Evolutionary conservation across 2,329 filamentous ascomycete genomes (phyloP).

Genomic region (Alternaria triticina): DNA sequence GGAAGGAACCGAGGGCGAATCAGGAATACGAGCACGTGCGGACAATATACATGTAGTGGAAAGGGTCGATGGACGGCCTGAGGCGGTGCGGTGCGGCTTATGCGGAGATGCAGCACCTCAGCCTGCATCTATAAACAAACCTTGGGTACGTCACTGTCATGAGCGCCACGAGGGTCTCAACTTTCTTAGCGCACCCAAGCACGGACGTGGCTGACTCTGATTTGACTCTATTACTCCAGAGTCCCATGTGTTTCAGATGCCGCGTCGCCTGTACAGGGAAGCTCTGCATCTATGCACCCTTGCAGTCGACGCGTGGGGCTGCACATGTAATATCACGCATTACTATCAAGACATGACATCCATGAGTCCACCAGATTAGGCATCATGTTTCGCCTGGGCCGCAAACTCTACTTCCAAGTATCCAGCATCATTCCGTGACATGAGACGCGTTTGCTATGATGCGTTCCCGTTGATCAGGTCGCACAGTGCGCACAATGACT

Average conservation of each 20-base stretch:
- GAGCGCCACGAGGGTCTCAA: conserved; percentile 12
- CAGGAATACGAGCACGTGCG: conserved; percentile 19
- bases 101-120: conserved; percentile 1
- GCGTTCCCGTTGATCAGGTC: not conserved
- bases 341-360: conserved; percentile 3
- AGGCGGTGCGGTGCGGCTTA: conserved; percentile 13
- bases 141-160: conserved; percentile 19
- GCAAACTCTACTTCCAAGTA: not conserved
- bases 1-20: not conserved
- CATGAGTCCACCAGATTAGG: not conserved
- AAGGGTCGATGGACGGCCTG: conserved; percentile 1
- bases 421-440: not conserved
- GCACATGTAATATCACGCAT: conserved; percentile 4
- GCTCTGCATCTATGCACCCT: not conserved
- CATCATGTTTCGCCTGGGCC: conserved; percentile 1
- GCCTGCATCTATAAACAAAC: conserved; percentile 20
- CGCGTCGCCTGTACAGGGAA: not conserved
- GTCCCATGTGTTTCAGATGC: conserved; percentile 3
- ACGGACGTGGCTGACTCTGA: conserved; percentile 21
- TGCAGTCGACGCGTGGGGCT: conserved; percentile 5
- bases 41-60: not conserved
- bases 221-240: conserved; percentile 10
- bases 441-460: not conserved
- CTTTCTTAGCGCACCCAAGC: conserved; percentile 3
- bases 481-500: not conserved